Conservation (phyloP, 441 rosid genomes). For the Melastoma candidum region DNA sequence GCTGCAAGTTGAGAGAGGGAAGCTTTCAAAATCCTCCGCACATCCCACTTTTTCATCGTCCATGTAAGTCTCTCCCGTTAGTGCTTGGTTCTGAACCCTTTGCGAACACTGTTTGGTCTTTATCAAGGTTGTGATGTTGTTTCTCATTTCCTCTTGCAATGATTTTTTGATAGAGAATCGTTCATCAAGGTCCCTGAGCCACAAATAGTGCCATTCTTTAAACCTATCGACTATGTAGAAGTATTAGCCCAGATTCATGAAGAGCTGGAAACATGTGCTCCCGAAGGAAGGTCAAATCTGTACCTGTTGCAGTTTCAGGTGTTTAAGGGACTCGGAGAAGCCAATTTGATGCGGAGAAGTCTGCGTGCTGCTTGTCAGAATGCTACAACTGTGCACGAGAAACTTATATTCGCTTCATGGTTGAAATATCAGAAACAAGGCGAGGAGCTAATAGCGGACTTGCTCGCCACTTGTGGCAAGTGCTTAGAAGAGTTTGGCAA, state of each 20-base stretch:
- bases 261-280: constrained; percentile 78
- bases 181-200: constrained; percentile 93
- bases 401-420: constrained; percentile 91
- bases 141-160: constrained; percentile 10
- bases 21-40: constrained; percentile 46
- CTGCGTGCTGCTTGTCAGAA: constrained; percentile 91
- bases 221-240: constrained; percentile 89
- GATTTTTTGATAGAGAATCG: constrained; percentile 60
- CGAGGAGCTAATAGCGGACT: constrained; percentile 73
- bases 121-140: constrained; percentile 14
- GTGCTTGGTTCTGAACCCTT: constrained; percentile 5
- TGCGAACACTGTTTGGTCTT: not conserved
- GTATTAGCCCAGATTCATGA: constrained; percentile 95
- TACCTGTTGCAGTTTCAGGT: constrained; percentile 79
- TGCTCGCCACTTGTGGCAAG: constrained; percentile 77
- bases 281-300: constrained; percentile 55
- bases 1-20: constrained; percentile 99
- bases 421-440: constrained; percentile 80
- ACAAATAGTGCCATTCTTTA: constrained; percentile 60
- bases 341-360: constrained; percentile 75
- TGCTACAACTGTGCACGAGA: constrained; percentile 71
- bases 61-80: constrained; percentile 40
- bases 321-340: constrained; percentile 89
- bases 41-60: constrained; percentile 50
- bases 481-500: constrained; percentile 61